phyloP scores from a whole-genome alignment of 2,329 filamentous ascomycete species.

The Aspergillus fischeri region DNA sequence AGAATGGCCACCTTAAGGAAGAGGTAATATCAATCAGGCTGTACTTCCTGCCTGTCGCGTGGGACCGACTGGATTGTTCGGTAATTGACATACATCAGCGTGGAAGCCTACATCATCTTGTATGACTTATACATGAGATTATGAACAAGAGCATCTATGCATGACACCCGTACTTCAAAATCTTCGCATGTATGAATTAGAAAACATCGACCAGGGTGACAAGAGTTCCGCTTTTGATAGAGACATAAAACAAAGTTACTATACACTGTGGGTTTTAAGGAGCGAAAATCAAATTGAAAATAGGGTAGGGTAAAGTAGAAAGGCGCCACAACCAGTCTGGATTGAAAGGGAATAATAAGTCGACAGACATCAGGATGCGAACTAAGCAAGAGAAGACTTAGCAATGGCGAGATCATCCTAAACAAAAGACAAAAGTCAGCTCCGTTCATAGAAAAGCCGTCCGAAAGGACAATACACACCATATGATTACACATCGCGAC shows the following conservation, averaged over 20 bases:
- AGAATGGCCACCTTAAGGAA: background rate
- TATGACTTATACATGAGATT: background rate
- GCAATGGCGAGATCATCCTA: conserved; percentile 20
- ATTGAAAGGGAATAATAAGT: background rate
- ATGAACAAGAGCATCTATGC: background rate
- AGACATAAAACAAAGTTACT: background rate
- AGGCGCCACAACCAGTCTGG: background rate
- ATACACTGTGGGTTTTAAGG: background rate
- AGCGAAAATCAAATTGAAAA: background rate
- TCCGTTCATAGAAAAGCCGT: background rate
- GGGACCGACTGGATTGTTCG: background rate
- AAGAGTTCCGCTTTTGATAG: background rate
- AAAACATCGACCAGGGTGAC: background rate
- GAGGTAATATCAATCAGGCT: background rate
- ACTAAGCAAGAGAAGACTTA: background rate
- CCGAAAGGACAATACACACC: conserved; percentile 46
- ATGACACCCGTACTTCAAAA: background rate
- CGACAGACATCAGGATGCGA: conserved; percentile 1
- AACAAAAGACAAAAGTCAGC: conserved; percentile 11
- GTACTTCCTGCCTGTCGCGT: background rate
- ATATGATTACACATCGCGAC: conserved; percentile 91
- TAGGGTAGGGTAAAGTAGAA: background rate
- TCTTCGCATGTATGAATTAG: background rate
- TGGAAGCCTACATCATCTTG: background rate
- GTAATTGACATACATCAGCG: background rate